Base-by-base conservation (phyloP, 495 filamentous ascomycete genomes). In the Aspergillus saccharolyticus region DNA sequence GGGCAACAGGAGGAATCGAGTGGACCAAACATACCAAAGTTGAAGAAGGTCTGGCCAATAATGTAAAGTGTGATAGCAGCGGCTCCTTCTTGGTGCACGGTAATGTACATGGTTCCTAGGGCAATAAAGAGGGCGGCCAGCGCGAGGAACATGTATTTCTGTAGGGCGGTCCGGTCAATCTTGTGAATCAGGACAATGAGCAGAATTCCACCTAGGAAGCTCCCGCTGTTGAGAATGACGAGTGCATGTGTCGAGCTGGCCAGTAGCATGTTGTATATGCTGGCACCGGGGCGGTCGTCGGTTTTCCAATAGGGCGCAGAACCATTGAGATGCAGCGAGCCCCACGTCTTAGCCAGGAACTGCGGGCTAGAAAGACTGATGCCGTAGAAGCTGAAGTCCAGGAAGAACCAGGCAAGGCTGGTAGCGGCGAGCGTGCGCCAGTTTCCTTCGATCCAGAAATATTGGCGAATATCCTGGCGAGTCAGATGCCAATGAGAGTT, bases 11-110 rank as follows among this genome's bases (percentile, higher is more conserved):
- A 21, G 44, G 24, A 25, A 30, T 39, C 14, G 7, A 47, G 21
- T 9, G n/a, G n/a, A n/a, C n/a, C n/a, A 24, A 25, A 28, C 17
- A 24, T 66, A 67, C 84, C 84, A 22, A 86, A 76, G 59, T 87
- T 86, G 70, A 87, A 88, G n/a, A 86, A 59, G 0, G 83, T 63
- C 64, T 88, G 81, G 18, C 78, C 80, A 19, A 88, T 44, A 20
- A 82, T 75, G 57, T 85, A 87, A 1, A 89, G 61, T 0, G 73
- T 68, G 8, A 88, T 77, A 10, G 77, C 78, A 4, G 75, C 65
- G 0, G 74, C 69, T 47, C 81, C 74, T 15, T 60, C 60, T 19
- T 65, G 58, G 25, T 71, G 73, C 12, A 78, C 62, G 6, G 67
- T 70, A 16, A 73, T 62, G 55, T 80, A 81, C 60, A 82, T 67